Percentiles rank a stretch among this genome's conserved stretches.
These are phyloP conservation scores for Schizosaccharomyces versatilis DNA, from an alignment of 1,139 yeast species.

Conservation along the genomic window DNA sequence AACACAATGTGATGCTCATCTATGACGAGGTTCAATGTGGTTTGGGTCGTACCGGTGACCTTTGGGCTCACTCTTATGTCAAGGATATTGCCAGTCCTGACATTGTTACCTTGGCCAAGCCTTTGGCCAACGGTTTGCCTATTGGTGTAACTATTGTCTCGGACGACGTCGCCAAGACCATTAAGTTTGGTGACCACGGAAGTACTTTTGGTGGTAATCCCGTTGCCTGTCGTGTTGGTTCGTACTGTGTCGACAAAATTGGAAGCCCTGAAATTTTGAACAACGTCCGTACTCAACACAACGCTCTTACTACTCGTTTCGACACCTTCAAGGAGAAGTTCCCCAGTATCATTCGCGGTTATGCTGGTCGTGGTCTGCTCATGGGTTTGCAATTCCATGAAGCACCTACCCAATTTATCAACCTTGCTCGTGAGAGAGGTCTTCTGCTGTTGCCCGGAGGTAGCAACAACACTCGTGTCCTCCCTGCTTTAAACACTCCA, in stretches of 20 bases:
- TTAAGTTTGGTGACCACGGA: constrained; percentile 88
- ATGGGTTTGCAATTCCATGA: constrained; percentile 58
- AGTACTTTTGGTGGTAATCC: constrained; percentile 97
- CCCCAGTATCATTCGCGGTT: constrained; percentile 37
- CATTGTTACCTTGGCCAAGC: constrained; percentile 81
- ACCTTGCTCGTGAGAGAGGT: constrained; percentile 55
- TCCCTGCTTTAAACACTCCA: constrained; percentile 76
- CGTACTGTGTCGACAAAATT: constrained; percentile 47
- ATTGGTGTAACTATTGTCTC: constrained; percentile 82
- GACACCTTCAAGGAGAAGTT: constrained; percentile 30
- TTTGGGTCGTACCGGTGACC: constrained; percentile 69
- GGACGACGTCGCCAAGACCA: constrained; percentile 46
- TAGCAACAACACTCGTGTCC: constrained; percentile 65
- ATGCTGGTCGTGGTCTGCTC: constrained; percentile 74
- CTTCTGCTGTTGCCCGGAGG: constrained; percentile 77
- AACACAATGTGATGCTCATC: constrained; percentile 54
- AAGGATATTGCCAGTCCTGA: constrained; percentile 63
- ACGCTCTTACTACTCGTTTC: constrained; percentile 28
- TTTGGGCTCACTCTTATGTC: constrained; percentile 74
- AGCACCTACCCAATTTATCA: constrained; percentile 44
- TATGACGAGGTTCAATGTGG: constrained; percentile 97
- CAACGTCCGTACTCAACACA: constrained; percentile 26
- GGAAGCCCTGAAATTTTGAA: constrained; percentile 37
- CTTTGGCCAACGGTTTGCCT: constrained; percentile 94
- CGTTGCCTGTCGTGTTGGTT: constrained; percentile 61